phyloP scores from a whole-genome alignment of 345 rosid genomes.

The Arabidopsis suecica region DNA sequence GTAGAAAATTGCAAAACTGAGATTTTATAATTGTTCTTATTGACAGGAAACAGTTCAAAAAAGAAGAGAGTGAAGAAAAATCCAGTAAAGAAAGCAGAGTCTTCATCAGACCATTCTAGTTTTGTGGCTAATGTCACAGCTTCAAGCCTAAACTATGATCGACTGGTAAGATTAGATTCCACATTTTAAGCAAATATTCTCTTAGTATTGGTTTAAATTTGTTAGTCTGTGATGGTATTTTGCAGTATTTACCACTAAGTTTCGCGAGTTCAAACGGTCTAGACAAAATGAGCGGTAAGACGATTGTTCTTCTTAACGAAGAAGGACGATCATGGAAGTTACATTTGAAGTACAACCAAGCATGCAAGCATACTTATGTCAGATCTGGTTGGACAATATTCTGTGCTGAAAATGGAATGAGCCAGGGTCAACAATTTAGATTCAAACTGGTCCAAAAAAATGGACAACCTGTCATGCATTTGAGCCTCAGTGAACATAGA shows the following conservation, averaged over 20 bases:
- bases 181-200: neutral
- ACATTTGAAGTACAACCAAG: neutral
- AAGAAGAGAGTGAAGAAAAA: constrained; percentile 23
- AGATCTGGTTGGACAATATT: constrained; percentile 35
- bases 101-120: constrained; percentile 19
- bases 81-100: constrained; percentile 10
- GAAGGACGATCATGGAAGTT: constrained; percentile 25
- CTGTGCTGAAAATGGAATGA: constrained; percentile 32
- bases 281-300: constrained; percentile 23
- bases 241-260: constrained; percentile 29
- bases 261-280: constrained; percentile 35
- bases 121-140: constrained; percentile 36
- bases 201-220: constrained; percentile 3
- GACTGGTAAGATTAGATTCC: constrained; percentile 31
- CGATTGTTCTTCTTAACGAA: constrained; percentile 20
- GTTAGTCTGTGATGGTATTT: constrained; percentile 3
- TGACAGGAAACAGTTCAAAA: constrained; percentile 19
- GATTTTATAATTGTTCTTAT: neutral
- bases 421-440: constrained; percentile 5
- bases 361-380: neutral
- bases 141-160: constrained; percentile 12
- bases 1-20: neutral
- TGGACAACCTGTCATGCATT: constrained; percentile 12
- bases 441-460: constrained; percentile 22
- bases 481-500: constrained; percentile 15